phyloP scores from a whole-genome alignment of 345 rosid species.

The Hirschfeldia incana region DNA sequence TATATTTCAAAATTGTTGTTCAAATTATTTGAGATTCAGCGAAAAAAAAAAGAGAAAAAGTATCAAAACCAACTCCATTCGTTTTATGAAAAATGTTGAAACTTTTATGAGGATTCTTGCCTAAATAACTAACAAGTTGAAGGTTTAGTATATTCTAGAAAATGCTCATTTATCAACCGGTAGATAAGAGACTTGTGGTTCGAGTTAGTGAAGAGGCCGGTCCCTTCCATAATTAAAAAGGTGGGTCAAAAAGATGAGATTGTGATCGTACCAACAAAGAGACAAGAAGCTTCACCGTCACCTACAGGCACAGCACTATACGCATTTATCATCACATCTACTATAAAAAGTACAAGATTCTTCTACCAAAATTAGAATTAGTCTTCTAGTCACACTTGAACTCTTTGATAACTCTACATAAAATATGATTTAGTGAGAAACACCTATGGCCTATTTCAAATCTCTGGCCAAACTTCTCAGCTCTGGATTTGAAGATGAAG shows the following conservation, averaged over 20 bases:
- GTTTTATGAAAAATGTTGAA: background rate
- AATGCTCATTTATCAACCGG: background rate
- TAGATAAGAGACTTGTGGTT: background rate
- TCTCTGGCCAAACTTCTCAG: background rate
- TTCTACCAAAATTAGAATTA: background rate
- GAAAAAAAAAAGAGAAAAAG: background rate
- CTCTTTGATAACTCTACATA: background rate
- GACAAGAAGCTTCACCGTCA: slow-evolving; percentile 1
- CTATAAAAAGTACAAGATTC: background rate
- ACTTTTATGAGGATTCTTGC: background rate
- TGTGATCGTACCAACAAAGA: background rate
- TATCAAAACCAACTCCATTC: background rate
- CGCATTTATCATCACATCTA: background rate
- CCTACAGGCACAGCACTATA: background rate
- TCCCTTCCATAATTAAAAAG: background rate
- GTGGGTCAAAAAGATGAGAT: background rate
- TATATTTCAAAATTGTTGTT: background rate
- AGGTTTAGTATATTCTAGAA: background rate
- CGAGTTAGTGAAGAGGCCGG: background rate
- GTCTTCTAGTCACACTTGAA: background rate
- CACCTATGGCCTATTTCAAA: background rate
- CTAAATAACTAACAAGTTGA: background rate
- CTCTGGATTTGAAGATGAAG: slow-evolving; percentile 22
- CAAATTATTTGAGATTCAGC: background rate
- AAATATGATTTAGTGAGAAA: background rate